A percentile compares a stretch with the other conserved stretches of the same genome.
phyloP scores from a whole-genome alignment of 2,329 filamentous ascomycete species.

The Didymella exigua region DNA sequence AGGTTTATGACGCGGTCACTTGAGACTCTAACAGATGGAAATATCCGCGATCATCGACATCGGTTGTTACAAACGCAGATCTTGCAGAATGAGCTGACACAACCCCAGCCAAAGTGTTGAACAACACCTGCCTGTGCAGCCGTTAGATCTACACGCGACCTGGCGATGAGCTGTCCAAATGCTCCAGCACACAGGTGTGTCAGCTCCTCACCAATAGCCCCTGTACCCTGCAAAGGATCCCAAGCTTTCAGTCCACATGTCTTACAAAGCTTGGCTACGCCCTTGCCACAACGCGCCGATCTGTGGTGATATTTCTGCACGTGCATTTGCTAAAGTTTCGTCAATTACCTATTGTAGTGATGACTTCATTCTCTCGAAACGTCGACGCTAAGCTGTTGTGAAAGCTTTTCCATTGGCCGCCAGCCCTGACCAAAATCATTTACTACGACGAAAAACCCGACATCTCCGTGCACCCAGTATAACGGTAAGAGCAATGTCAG shows the following conservation, averaged over 20 bases:
- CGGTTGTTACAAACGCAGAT: slow-evolving; percentile 1
- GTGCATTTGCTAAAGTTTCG: not conserved
- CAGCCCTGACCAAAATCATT: not conserved
- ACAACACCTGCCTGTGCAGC: not conserved
- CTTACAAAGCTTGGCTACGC: slow-evolving; percentile 13
- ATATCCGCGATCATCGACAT: slow-evolving; percentile 6
- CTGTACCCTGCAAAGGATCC: not conserved
- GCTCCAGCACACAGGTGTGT: not conserved
- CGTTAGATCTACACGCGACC: not conserved
- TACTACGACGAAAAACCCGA: slow-evolving; percentile 2
- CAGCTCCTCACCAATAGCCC: not conserved
- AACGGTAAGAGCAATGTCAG: not conserved
- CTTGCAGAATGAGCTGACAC: not conserved
- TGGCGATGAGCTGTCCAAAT: not conserved
- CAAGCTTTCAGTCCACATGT: slow-evolving; percentile 10
- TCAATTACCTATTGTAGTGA: slow-evolving; percentile 3
- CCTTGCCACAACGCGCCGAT: not conserved
- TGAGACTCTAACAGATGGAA: not conserved
- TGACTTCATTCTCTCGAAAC: slow-evolving; percentile 8
- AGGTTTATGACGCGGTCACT: slow-evolving; percentile 5
- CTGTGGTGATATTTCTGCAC: not conserved
- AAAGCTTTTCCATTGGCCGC: not conserved
- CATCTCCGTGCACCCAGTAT: not conserved
- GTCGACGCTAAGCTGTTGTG: not conserved
- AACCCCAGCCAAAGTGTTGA: not conserved